Base-by-base conservation (phyloP, 257 asterid species). In the Striga asiatica region DNA sequence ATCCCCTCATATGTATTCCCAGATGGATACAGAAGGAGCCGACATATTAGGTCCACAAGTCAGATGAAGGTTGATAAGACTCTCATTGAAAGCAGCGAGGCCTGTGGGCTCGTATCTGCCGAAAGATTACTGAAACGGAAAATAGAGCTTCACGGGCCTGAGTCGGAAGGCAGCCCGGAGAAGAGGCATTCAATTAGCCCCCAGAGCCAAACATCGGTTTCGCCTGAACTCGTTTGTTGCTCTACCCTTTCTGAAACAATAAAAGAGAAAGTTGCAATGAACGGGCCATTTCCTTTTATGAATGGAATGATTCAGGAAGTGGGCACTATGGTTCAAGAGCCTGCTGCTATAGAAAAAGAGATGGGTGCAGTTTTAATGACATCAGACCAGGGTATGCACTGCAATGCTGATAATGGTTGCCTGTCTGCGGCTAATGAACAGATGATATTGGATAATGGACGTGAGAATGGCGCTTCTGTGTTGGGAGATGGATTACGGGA, bases 1-100 rank as follows among this genome's bases (percentile, higher is more conserved):
- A 77, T 93, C 32, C 99, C 99, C 10, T 51, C 83, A 21, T 82
- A 82, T 72, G 91, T 84, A 24, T 81, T 79, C 65, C 84, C 94
- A 1, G 93, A 82, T 70, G 97, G 95, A 24, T 75, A 80, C 75
- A 82, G 72, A 70, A 76, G 86, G 68, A 75, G 60, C 65, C 79
- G 93, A 43, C 80, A 72, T 43, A 57, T 72, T 2, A 81, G 83
- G 74, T 60, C 61, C 16, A 10, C 56, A 22, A 68, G 61, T 58
- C 88, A 74, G 73, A 83, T 68, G 50, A 76, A 46, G 42, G 60
- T 37, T 16, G 83, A 71, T 62, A 80, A 70, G 61, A 54, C 63
- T 17, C 60, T 66, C 32, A 42, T 56, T 13, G 83, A 67, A 60
- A 69, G 59, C 62, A 71, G 71, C 57, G 81, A 69, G 58, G 31